Conservation (phyloP, 768 basidiomycete genomes). For the Lepiota venenata region DNA sequence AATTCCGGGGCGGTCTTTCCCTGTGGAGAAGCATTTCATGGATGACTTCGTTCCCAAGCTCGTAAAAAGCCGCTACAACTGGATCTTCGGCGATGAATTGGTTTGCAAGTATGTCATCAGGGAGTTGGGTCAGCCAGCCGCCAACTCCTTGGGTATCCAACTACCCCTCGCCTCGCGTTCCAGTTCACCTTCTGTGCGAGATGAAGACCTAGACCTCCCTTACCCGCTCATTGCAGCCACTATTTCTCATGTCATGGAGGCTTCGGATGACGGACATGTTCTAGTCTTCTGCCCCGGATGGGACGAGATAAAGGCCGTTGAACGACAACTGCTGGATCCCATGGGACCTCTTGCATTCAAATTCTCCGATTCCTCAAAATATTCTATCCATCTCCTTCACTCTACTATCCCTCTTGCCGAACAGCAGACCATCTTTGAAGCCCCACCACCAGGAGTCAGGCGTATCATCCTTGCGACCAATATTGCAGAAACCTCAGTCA, state of each 20-base stretch:
- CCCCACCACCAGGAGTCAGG: slow-evolving; percentile 71
- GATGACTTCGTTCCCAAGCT: slow-evolving; percentile 70
- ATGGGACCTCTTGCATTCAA: slow-evolving; percentile 50
- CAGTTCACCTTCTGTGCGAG: slow-evolving; percentile 11
- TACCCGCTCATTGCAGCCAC: slow-evolving; percentile 77
- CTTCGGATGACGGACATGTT: slow-evolving; percentile 79
- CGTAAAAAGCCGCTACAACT: slow-evolving; percentile 36
- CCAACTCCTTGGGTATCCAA: slow-evolving; percentile 24
- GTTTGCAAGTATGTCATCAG: slow-evolving; percentile 70
- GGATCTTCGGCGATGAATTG: slow-evolving; percentile 70
- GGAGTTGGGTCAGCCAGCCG: slow-evolving; percentile 47
- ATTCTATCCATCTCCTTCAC: slow-evolving; percentile 78
- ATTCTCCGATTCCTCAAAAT: slow-evolving; percentile 57
- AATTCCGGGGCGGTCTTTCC: slow-evolving; percentile 89
- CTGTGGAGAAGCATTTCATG: slow-evolving; percentile 78
- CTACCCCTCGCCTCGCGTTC: slow-evolving; percentile 14
- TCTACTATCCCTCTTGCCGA: slow-evolving; percentile 86
- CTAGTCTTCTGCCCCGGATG: slow-evolving; percentile 92
- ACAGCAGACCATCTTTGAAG: slow-evolving; percentile 87
- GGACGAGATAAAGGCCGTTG: slow-evolving; percentile 82
- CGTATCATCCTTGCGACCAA: slow-evolving; percentile 92
- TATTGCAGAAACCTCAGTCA: slow-evolving; percentile 93
- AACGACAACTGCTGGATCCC: slow-evolving; percentile 54
- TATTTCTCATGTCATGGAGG: slow-evolving; percentile 71
- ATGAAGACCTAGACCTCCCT: slow-evolving; percentile 73